A percentile compares a stretch with the other conserved stretches of the same genome.
phyloP scores from a whole-genome alignment of 2,329 filamentous ascomycete species.

The Penicillium polonicum region DNA sequence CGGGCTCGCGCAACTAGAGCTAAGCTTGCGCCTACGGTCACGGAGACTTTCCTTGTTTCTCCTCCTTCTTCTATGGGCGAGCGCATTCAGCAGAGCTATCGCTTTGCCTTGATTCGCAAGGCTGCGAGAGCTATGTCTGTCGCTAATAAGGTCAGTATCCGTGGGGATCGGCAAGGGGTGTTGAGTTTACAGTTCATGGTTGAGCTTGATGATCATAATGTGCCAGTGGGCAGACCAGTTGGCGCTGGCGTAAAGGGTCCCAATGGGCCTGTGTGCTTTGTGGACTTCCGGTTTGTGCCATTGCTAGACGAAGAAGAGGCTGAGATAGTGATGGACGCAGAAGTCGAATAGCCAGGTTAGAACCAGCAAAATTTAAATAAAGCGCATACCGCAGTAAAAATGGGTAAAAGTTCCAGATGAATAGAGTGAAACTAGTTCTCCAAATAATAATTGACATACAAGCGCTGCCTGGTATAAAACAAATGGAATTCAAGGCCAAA shows the following conservation, averaged over 20 bases:
- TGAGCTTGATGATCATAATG: slow-evolving; percentile 66
- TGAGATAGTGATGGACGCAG: slow-evolving; percentile 23
- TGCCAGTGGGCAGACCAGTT: slow-evolving; percentile 22
- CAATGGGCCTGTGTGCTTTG: slow-evolving; percentile 43
- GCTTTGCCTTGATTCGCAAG: slow-evolving; percentile 80
- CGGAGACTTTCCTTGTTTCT: slow-evolving; percentile 55
- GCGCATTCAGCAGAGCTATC: slow-evolving; percentile 74
- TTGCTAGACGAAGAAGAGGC: slow-evolving; percentile 43
- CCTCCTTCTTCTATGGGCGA: slow-evolving; percentile 57
- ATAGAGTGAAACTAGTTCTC: not conserved
- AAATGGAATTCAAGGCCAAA: not conserved
- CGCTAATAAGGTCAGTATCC: slow-evolving; percentile 86
- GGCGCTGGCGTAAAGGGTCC: slow-evolving; percentile 22
- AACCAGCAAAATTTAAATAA: not conserved
- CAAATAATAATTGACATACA: not conserved
- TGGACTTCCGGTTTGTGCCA: slow-evolving; percentile 50
- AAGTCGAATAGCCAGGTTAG: slow-evolving; percentile 8
- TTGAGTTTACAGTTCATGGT: slow-evolving; percentile 96
- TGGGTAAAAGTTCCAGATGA: not conserved
- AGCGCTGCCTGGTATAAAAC: not conserved
- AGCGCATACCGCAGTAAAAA: not conserved
- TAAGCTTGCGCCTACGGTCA: slow-evolving; percentile 45
- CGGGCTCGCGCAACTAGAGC: slow-evolving; percentile 33
- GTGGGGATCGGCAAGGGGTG: slow-evolving; percentile 85
- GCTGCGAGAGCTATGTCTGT: slow-evolving; percentile 90